Conservation (phyloP, 1,284 basidiomycete species). For the Athelia psychrophila region DNA sequence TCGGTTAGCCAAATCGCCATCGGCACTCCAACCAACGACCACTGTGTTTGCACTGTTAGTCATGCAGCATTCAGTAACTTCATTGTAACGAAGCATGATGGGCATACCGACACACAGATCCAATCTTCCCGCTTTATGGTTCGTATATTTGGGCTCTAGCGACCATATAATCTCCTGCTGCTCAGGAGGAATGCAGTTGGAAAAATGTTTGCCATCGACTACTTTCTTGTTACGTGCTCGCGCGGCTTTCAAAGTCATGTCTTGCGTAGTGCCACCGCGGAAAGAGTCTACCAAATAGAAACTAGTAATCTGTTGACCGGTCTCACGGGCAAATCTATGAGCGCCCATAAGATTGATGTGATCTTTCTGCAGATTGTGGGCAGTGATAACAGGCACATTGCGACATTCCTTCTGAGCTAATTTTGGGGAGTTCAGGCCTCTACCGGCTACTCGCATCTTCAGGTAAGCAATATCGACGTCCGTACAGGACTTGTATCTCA, state of each 20-base stretch:
- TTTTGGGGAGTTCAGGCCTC: neutral
- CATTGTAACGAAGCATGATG: slow-evolving; percentile 34
- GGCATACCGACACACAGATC: slow-evolving; percentile 36
- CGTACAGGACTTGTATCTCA: slow-evolving; percentile 15
- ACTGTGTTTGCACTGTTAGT: slow-evolving; percentile 38
- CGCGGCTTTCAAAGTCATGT: no score
- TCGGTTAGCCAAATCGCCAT: no score
- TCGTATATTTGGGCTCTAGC: slow-evolving; percentile 13
- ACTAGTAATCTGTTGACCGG: slow-evolving; percentile 8
- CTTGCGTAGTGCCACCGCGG: neutral
- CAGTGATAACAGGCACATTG: slow-evolving; percentile 12
- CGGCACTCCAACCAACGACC: slow-evolving; percentile 24
- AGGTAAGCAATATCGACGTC: slow-evolving; percentile 11
- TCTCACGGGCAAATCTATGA: slow-evolving; percentile 9
- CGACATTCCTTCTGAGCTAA: slow-evolving; percentile 6
- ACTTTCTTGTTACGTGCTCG: no score
- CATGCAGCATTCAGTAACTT: slow-evolving; percentile 34
- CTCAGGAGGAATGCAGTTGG: neutral
- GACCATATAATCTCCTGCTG: slow-evolving; percentile 27
- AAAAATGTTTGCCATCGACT: no score
- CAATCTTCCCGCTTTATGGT: slow-evolving; percentile 26
- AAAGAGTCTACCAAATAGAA: slow-evolving; percentile 28
- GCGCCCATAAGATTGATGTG: slow-evolving; percentile 9
- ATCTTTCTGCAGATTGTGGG: slow-evolving; percentile 11
- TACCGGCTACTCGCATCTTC: slow-evolving; percentile 3